Percentiles rank a stretch among this genome's conserved stretches.
Evolutionary conservation across 225 moss, liverwort and hornwort species (phyloP).

Genomic region (Marchantia polymorpha): DNA sequence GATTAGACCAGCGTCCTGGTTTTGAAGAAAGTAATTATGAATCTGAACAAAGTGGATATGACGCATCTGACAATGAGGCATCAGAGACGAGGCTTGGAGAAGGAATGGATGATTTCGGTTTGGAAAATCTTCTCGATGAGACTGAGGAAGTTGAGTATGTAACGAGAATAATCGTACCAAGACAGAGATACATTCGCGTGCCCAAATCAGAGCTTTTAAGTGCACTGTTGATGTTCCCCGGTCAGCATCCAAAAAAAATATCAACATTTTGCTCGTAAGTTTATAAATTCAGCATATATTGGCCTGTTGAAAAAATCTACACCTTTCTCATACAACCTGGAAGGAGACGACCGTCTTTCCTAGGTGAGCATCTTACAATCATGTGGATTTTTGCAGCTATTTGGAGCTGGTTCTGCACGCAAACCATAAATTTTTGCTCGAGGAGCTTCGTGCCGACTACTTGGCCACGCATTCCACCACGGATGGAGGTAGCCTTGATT

Average conservation of each 20-base stretch:
- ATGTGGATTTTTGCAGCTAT: conserved; percentile 31
- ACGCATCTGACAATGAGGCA: background rate
- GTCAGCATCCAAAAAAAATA: conserved; percentile 42
- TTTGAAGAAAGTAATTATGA: background rate
- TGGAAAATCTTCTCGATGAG: conserved; percentile 15
- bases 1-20: background rate
- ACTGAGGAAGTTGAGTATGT: conserved; percentile 55
- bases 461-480: conserved; percentile 46
- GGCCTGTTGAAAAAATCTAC: background rate
- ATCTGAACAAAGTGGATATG: background rate
- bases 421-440: conserved; percentile 71
- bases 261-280: conserved; percentile 56
- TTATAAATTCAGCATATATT: conserved; percentile 21
- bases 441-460: conserved; percentile 83
- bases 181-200: conserved; percentile 74
- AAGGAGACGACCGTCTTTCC: background rate
- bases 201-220: conserved; percentile 84
- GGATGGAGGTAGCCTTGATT: conserved; percentile 10
- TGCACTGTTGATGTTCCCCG: conserved; percentile 50
- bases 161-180: conserved; percentile 72
- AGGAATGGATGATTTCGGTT: conserved; percentile 20
- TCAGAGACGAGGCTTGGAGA: background rate
- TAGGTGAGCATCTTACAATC: background rate
- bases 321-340: background rate
- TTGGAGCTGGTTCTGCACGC: conserved; percentile 76